Evolutionary conservation across 1,284 basidiomycete species (phyloP), one percentile per base, ranked within the genome.

Genomic region (Exobasidium cylindrosporum): DNA sequence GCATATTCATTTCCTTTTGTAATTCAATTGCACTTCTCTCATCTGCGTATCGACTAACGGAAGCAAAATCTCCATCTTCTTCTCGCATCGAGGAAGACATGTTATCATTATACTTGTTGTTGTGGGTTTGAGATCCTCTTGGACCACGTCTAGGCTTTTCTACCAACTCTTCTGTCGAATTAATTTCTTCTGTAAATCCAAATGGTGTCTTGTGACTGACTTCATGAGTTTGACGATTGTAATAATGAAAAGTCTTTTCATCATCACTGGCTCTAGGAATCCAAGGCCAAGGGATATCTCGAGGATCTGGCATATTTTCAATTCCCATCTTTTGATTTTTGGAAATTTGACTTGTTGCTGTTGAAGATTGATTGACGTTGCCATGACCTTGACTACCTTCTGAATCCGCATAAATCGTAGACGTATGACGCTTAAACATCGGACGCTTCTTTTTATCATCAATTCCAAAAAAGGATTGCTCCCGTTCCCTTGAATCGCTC

Each of bases 171-270:
- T 72, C 68, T 26, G 67, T 67, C 54, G 67, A 69, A 13, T 70
- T 67, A 69, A 47, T 46, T 7, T 50, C 47, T 6, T 6, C 7
- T 40, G 35, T 40, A 40, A 10, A 10, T 17, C 53, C 63, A 54
- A 64, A 62, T 1, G 65, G 60, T 40, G 60, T 60, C 59, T 71
- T 63, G 60, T 65, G 66, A 28, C 68, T 60, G n/a, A 66, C 61
- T 58, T 72, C 70, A 54, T 54, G 47, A 23, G 66, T 71, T 13
- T 60, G 45, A 26, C 59, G 61, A 52, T 72, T 69, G 23, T 62
- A 67, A 29, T 56, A 72, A 60, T 68, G 69, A 32, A 68, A 72
- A 58, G 62, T 65, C 47, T 62, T 64, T 53, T 70, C 70, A 45
- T 72, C 69, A 35, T 69, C 67, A 10, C 64, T 68, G 17, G 67